Evolutionary conservation across 2,329 filamentous ascomycete species (phyloP), one percentile per base, ranked within the genome.

Genomic region (Emergomyces africanus): DNA sequence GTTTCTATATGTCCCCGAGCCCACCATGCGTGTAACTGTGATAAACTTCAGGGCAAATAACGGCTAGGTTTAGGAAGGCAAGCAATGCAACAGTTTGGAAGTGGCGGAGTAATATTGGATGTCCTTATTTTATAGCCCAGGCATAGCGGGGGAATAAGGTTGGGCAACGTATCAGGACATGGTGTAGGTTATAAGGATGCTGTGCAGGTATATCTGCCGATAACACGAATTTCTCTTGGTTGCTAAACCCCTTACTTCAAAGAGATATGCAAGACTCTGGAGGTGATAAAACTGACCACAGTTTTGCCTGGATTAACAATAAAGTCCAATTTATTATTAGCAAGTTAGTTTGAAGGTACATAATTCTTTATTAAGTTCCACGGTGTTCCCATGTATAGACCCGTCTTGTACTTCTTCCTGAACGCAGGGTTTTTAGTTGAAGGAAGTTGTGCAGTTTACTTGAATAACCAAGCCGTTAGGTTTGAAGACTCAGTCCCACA

Each of bases 391-490:
- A 54, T 54, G 33, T 39, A 54, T 39, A 20, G 14, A 54, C 12
- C 50, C 50, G 50, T 39, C 4, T 8, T 25, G 35, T 56, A n/a
- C 18, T 18, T 18, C 15, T 25, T 44, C 4, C 39, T 56, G 39
- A 30, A 46, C 25, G 20, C 14, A 28, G 23, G 54, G 42, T 25
- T 35, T 37, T 30, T 56, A 12, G 20, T 33, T 33, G 49, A 35
- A n/a, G 49, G 33, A 39, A 54, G 18, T 54, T 9, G 50, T 54
- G 50, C 50, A 39, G 50, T n/a, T 54, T 56, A 33, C 30, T 39
- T 46, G 53, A 56, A 44, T 18, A 33, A 46, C 42, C 15, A 42
- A 39, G 53, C 49, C 46, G 57, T 57, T 59, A 55, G 63, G 42
- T 30, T 20, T 39, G 33, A 25, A 20, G 10, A 20, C n/a, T 20